Evolutionary conservation across 2,329 filamentous ascomycete species (phyloP).

Genomic region (Epichloe baconii): DNA sequence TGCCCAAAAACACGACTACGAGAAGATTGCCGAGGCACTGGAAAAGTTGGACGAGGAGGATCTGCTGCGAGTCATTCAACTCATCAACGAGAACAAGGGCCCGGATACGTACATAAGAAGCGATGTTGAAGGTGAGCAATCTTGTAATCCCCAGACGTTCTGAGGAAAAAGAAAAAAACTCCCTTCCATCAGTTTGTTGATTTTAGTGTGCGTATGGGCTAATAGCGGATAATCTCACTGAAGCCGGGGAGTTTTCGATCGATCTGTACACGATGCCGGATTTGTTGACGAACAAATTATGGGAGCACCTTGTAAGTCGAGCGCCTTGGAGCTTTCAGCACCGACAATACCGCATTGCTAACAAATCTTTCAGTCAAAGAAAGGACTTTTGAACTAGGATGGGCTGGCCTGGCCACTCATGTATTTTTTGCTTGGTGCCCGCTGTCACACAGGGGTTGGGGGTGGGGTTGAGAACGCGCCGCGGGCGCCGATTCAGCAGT

Average conservation of each 20-base stretch:
- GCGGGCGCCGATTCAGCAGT: background rate
- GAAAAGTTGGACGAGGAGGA: constrained; percentile 88
- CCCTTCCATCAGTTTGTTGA: constrained; percentile 14
- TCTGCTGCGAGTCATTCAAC: constrained; percentile 84
- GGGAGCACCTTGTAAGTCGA: constrained; percentile 60
- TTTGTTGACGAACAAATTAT: constrained; percentile 77
- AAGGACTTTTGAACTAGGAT: constrained; percentile 21
- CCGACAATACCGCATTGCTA: background rate
- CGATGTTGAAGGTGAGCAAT: constrained; percentile 77
- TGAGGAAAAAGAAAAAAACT: background rate
- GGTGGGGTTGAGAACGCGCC: background rate
- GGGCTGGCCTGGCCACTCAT: background rate
- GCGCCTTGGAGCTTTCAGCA: background rate
- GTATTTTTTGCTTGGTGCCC: background rate
- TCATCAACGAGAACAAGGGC: constrained; percentile 95
- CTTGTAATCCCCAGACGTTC: background rate
- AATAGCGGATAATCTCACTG: constrained; percentile 23
- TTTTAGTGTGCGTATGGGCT: constrained; percentile 16
- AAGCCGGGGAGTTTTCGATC: constrained; percentile 92
- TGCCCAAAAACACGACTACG: constrained; percentile 66
- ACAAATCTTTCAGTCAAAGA: constrained; percentile 21
- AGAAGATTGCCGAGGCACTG: constrained; percentile 88
- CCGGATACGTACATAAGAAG: constrained; percentile 94
- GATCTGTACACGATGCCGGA: constrained; percentile 97
- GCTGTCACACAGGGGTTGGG: background rate